Base-by-base conservation (phyloP, 1,139 yeast genomes). In the Hansenula anomala region DNA sequence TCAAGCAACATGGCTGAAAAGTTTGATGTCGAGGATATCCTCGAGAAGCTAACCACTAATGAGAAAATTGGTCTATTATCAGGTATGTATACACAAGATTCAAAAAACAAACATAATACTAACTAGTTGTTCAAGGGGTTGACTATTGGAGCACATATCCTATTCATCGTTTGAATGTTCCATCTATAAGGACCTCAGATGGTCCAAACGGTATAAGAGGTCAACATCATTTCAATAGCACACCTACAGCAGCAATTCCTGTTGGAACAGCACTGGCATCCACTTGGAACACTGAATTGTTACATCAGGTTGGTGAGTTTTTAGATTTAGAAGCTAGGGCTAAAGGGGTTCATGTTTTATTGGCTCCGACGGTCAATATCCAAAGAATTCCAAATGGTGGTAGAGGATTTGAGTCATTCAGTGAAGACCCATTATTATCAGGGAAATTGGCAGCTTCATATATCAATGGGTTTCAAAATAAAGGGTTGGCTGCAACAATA, bases 301-400 rank as follows among this genome's bases (percentile, higher is more conserved):
- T 74, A 17, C 45, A 51, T 23, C 53, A 64, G 37, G 73, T 73
- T 9, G 81, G 80, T 33, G 47, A 57, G 24, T 48, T 74, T 40
- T 69, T 75, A 70, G 78, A 69, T 17, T 45, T 46, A 13, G 80
- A 76, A 51, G 76, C 79, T 27, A 67, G 59, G 42, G 66, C 64
- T 43, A 75, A 75, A 46, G 70, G 83, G 23, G 80, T 73, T n/a
- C 76, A 79, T 52, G 69, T 78, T 34, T 68, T 73, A 30, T 63
- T 80, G 29, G 86, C 84, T 3, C 87, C 87, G 11, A 69, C 73
- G 4, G 71, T 51, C 66, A 68, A 36, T 71, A 73, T 58, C 49
- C 80, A 73, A 37, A 65, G 85, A 46, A 69, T 73, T 25, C 85
- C 85, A 6, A 58, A 75, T 28, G 84, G 83, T 19, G 85, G 85